Base-by-base conservation (phyloP, 106 monocot species). In the Platanthera guangdongensis region DNA sequence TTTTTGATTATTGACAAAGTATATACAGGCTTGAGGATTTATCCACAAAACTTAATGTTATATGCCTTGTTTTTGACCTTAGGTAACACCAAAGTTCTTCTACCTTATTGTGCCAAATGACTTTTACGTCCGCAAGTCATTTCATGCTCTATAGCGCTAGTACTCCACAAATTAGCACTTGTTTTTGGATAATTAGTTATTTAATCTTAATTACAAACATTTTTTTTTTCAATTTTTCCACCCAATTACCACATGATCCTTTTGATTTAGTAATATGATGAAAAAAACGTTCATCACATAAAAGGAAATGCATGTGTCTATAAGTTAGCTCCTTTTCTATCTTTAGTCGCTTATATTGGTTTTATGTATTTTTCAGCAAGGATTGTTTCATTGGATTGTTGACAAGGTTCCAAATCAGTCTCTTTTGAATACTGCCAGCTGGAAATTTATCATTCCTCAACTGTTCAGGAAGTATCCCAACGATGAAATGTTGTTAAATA, bases 391-490 rank as follows among this genome's bases (percentile, higher is more conserved):
- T 72, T 85, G 88, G 90, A 73, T 82, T 77, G 94, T 99, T 51
- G 88, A 94, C 73, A 94, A 88, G 59, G 85, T 92, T 57, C 88
- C 99, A 7, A 85, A 90, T 65, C 94, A 99, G 74, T 86, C 99
- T 76, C 79, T 94, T 51, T 32, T 99, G 30, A 94, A 99, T 74
- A 99, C 99, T 73, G 85, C 84, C 70, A 85, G 79, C 57, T 99
- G 88, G 86, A 89, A 83, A 68, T 94, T 72, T 85, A 77, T 99
- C 47, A 82, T 99, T 79, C 99, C 99, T 30, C 83, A 87, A 28
- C 81, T 99, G 73, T 99, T 92, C 81, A 82, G 75, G 73, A 88
- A 81, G 80, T 99, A 99, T 73, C 99, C 99, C 5, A 90, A 99
- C 78, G 94, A 94, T 74, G 84, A 87, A 25, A 99, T 99, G 92